Evolutionary conservation across 495 filamentous ascomycete genomes (phyloP), one percentile per base, ranked within the genome.

Genomic region (Terfezia claveryi): DNA sequence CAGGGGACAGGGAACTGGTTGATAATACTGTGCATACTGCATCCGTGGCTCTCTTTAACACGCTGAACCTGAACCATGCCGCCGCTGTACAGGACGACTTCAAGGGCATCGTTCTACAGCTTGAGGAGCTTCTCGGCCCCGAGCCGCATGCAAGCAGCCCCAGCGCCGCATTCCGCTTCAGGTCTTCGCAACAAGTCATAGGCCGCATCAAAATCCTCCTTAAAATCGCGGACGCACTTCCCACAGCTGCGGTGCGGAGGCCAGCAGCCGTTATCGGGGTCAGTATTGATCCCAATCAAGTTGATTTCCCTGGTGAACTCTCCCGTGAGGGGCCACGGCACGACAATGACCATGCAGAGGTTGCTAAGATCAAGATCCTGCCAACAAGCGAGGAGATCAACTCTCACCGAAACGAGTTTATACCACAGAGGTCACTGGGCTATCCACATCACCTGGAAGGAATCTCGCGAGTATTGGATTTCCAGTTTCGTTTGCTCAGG

Each of bases 401-500:
- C 2, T 74, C 70, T 23, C 49, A 61, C 11, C 68, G 72, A 3
- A 56, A 61, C 0, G 78, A 83, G 56, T 87, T 80, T 61, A 66
- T 84, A 0, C 83, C 83, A 2, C 73, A 66, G 2, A 71, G 57
- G 57, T 65, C 8, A 64, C 75, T 7, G 53, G 59, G 0, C 69
- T 72, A 49, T 49, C 14, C 44, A 20, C 14, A 49, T 49, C 73
- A 73, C 61, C 80, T 32, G 4, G 27, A 32, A 32, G 27, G 27
- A 87, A 63, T 56, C 76, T 2, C 58, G 66, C 10, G 81, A 80
- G 69, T 83, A 0, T 64, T 88, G 0, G 82, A 88, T 60, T 68
- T 76, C 53, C 78, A 87, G 58, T 85, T 87, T 55, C 72, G 82
- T n/a, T 71, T 86, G 4, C 66, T 83, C 9, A 70, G 80, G 11